These are phyloP conservation scores for Pestalotiopsis sp. DNA, from an alignment of 2,329 filamentous ascomycete species.

Conservation along the genomic window DNA sequence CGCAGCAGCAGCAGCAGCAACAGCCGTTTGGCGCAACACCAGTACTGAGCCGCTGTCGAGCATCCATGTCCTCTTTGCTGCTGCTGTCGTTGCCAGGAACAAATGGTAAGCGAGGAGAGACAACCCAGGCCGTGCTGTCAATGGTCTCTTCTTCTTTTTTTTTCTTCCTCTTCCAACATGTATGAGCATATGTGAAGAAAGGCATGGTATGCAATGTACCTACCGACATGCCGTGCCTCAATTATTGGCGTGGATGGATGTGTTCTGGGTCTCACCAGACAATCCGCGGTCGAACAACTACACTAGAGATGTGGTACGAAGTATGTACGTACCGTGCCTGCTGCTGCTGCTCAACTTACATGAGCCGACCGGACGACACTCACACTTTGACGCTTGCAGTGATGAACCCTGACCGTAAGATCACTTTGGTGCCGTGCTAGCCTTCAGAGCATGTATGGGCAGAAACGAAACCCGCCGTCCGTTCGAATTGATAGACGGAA, in stretches of 20 bases:
- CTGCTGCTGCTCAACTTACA: neutral
- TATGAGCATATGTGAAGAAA: too few relatives aligned
- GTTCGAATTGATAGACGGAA: neutral
- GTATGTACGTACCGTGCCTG: neutral
- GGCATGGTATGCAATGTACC: too few relatives aligned
- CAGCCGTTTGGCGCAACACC: neutral
- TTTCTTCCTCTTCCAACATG: neutral
- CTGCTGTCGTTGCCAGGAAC: neutral
- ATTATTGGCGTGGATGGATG: too few relatives aligned
- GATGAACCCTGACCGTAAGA: neutral
- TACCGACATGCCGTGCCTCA: too few relatives aligned
- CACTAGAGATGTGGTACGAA: too few relatives aligned
- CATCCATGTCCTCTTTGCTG: neutral
- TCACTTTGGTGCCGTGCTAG: neutral
- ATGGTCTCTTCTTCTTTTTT: neutral
- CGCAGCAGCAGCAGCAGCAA: too few relatives aligned
- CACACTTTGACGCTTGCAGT: constrained; percentile 2
- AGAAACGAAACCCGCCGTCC: neutral
- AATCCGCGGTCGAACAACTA: too few relatives aligned
- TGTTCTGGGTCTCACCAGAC: too few relatives aligned
- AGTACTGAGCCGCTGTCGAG: neutral
- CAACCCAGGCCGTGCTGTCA: neutral
- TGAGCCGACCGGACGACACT: neutral
- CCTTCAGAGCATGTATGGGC: neutral
- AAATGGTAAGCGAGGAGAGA: neutral